phyloP scores from a whole-genome alignment of 2,329 filamentous ascomycete species.

The Fusarium sterilihyphosum region DNA sequence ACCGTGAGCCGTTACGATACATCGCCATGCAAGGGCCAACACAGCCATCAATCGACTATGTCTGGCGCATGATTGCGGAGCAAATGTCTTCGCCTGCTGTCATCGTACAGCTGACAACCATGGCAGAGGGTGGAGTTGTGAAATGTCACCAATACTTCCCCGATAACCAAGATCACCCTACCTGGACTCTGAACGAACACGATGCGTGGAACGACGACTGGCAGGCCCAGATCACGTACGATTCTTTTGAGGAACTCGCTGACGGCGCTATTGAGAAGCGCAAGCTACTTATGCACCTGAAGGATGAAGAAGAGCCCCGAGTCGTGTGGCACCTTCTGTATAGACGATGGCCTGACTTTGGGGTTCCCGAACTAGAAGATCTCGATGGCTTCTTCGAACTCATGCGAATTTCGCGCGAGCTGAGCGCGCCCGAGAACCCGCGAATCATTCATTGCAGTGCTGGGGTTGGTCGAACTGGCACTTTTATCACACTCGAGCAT shows the following conservation, averaged over 20 bases:
- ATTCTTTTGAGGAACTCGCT: constrained; percentile 65
- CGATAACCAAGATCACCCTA: constrained; percentile 60
- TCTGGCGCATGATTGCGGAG: constrained; percentile 96
- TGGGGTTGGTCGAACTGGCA: constrained; percentile 92
- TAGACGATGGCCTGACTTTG: constrained; percentile 89
- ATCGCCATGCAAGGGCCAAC: constrained; percentile 97
- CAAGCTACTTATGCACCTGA: constrained; percentile 70
- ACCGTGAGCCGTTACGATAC: constrained; percentile 65
- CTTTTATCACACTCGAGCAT: constrained; percentile 96
- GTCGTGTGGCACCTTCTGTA: constrained; percentile 87
- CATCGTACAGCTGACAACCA: constrained; percentile 94
- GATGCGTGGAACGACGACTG: constrained; percentile 75
- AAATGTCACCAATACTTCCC: constrained; percentile 95
- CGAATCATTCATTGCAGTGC: constrained; percentile 90
- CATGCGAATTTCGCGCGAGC: constrained; percentile 71
- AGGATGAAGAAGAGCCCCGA: constrained; percentile 59
- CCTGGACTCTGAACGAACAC: constrained; percentile 68
- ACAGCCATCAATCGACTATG: constrained; percentile 76
- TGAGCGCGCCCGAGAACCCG: constrained; percentile 66
- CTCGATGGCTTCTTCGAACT: constrained; percentile 74
- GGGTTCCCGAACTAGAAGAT: constrained; percentile 77
- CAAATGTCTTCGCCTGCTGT: constrained; percentile 78
- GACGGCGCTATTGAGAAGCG: constrained; percentile 76
- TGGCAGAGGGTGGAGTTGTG: constrained; percentile 78
- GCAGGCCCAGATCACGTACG: constrained; percentile 74